These are phyloP conservation scores for Salix udensis DNA, from an alignment of 345 rosid genomes.

Conservation along the genomic window DNA sequence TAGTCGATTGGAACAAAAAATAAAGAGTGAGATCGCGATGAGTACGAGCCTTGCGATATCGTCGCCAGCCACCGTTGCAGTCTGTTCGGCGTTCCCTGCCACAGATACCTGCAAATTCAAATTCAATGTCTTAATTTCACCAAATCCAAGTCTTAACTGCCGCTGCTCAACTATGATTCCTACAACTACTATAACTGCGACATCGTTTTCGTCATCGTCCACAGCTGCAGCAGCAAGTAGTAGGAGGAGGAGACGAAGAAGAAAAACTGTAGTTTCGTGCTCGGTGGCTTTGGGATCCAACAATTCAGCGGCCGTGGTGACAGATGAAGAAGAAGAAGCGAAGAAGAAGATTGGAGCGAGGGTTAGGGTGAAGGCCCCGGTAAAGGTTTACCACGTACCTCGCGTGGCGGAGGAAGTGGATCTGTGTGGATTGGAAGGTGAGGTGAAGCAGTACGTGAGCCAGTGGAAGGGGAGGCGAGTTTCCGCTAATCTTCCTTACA, in stretches of 20 bases:
- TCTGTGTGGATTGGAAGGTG: constrained; percentile 76
- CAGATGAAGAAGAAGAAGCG: constrained; percentile 20
- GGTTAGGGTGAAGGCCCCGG: constrained; percentile 69
- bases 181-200: neutral
- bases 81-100: neutral
- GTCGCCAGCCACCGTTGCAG: neutral
- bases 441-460: constrained; percentile 58
- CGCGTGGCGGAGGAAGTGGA: constrained; percentile 72
- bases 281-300: constrained; percentile 3
- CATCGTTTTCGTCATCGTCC: neutral
- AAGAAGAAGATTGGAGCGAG: constrained; percentile 52
- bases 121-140: neutral
- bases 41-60: constrained; percentile 3
- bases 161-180: neutral
- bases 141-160: neutral
- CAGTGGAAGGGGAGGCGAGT: constrained; percentile 75
- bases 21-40: neutral
- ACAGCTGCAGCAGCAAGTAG: neutral
- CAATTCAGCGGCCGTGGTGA: neutral
- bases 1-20: neutral
- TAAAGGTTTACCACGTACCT: constrained; percentile 85
- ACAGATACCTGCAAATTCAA: neutral
- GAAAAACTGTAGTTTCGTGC: constrained; percentile 1
- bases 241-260: neutral
- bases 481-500: constrained; percentile 79